These are phyloP conservation scores for Pseudocercospora fuligena DNA, from an alignment of 2,329 filamentous ascomycete species.

Conservation along the genomic window DNA sequence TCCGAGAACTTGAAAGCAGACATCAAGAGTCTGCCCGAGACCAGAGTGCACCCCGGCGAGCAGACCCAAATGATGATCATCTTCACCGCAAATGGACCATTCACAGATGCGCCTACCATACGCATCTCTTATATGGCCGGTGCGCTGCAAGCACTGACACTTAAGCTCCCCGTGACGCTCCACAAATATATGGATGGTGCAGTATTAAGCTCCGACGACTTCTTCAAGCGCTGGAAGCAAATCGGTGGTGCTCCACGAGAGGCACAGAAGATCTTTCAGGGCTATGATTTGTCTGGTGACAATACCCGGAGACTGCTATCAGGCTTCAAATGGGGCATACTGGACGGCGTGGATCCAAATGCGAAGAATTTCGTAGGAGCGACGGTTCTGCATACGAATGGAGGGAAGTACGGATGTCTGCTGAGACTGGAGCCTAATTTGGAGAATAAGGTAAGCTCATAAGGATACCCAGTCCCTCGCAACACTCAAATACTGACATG, in stretches of 20 bases:
- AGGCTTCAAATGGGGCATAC: constrained; percentile 86
- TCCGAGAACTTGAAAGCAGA: constrained; percentile 78
- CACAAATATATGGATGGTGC: constrained; percentile 98
- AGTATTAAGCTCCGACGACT: constrained; percentile 84
- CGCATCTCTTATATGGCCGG: constrained; percentile 93
- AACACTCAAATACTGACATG: constrained; percentile 20
- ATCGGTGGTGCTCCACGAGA: constrained; percentile 89
- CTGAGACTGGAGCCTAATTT: constrained; percentile 95
- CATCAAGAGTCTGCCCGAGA: constrained; percentile 85
- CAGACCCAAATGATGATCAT: constrained; percentile 94
- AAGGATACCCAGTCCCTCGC: background rate
- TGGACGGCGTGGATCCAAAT: constrained; percentile 89
- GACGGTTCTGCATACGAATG: constrained; percentile 81
- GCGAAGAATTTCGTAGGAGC: constrained; percentile 91
- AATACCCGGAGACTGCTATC: constrained; percentile 76
- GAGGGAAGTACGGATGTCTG: constrained; percentile 92
- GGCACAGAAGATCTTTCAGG: constrained; percentile 81
- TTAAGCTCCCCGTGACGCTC: constrained; percentile 84
- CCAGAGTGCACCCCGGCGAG: constrained; percentile 71
- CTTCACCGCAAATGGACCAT: constrained; percentile 84
- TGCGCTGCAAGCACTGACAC: constrained; percentile 85
- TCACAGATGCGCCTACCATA: constrained; percentile 84
- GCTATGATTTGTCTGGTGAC: constrained; percentile 68
- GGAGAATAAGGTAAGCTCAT: constrained; percentile 75
- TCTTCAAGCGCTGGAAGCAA: constrained; percentile 99